Percentiles rank a stretch among this genome's conserved stretches.
Conservation (phyloP, 805 yeast genomes). For the Kodamaea kaohsiungensis region DNA sequence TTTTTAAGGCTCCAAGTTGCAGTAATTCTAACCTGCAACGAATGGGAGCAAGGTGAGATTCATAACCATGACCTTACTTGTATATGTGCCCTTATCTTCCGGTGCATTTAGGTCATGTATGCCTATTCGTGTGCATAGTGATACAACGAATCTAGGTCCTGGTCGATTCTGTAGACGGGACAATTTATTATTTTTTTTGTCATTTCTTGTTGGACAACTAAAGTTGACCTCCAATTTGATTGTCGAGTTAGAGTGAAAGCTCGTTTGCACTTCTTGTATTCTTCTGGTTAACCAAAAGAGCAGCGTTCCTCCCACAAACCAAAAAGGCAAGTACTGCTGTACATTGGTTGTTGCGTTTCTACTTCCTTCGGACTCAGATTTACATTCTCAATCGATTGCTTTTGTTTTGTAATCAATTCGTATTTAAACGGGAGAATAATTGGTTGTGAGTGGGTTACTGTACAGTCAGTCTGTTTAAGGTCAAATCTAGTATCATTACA, state of each 20-base stretch:
- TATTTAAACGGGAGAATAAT: not conserved
- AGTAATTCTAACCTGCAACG: conserved; percentile 3
- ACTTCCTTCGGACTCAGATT: not conserved
- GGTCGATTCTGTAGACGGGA: conserved; percentile 1
- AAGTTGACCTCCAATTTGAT: too few relatives aligned
- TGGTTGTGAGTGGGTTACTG: not conserved
- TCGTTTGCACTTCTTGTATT: not conserved
- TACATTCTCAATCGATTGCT: not conserved
- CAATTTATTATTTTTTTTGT: not conserved
- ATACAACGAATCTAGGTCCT: conserved; percentile 1
- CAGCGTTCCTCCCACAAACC: not conserved
- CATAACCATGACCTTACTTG: conserved; percentile 1
- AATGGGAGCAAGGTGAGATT: not conserved
- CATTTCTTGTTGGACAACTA: not conserved
- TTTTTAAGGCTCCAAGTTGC: not conserved
- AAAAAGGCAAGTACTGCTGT: not conserved
- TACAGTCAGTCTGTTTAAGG: too few relatives aligned
- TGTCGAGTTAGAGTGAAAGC: too few relatives aligned
- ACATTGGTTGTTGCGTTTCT: not conserved
- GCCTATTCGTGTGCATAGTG: not conserved
- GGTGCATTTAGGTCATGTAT: not conserved
- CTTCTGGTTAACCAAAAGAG: not conserved
- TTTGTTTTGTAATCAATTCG: not conserved
- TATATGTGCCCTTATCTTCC: conserved; percentile 1
- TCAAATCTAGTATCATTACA: too few relatives aligned